Percentiles rank a stretch among this genome's conserved stretches.
Evolutionary conservation across 257 asterid species (phyloP).

Genomic region (Paraleonurus japonicus): DNA sequence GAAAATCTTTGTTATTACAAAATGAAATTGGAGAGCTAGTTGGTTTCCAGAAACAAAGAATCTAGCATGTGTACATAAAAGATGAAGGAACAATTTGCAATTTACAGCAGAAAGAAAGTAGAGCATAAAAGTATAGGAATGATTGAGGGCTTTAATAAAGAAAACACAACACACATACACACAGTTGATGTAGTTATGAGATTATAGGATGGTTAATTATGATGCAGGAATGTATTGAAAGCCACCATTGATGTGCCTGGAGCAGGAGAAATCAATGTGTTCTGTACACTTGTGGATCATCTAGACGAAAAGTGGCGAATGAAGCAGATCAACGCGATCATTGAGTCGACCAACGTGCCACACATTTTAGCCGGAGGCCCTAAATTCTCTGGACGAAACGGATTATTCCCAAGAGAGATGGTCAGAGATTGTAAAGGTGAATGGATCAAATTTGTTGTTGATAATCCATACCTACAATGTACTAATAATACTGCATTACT

Average conservation of each 20-base stretch:
- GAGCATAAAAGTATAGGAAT: neutral
- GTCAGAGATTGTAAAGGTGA: constrained; percentile 85
- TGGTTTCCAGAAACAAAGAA: constrained; percentile 22
- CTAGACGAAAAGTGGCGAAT: constrained; percentile 89
- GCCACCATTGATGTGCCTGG: constrained; percentile 92
- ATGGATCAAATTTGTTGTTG: constrained; percentile 11
- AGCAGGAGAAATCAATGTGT: constrained; percentile 71
- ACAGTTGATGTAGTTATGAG: neutral
- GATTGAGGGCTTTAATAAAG: neutral
- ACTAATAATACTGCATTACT: neutral
- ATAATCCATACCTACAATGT: neutral
- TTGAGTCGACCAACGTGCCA: constrained; percentile 68
- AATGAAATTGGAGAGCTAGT: constrained; percentile 6
- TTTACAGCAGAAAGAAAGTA: neutral
- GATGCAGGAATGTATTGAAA: constrained; percentile 83
- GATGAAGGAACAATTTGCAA: neutral
- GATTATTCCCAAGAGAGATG: constrained; percentile 94
- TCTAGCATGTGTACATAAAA: constrained; percentile 27
- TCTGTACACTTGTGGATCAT: constrained; percentile 85
- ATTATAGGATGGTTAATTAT: neutral
- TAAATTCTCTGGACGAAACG: constrained; percentile 79
- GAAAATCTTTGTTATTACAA: too few species aligned
- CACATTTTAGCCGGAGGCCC: constrained; percentile 88
- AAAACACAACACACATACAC: neutral
- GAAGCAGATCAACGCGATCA: constrained; percentile 85